A percentile compares a stretch with the other conserved stretches of the same genome.
These are phyloP conservation scores for Xylaria intraflava DNA, from an alignment of 495 filamentous ascomycete genomes.

Conservation along the genomic window DNA sequence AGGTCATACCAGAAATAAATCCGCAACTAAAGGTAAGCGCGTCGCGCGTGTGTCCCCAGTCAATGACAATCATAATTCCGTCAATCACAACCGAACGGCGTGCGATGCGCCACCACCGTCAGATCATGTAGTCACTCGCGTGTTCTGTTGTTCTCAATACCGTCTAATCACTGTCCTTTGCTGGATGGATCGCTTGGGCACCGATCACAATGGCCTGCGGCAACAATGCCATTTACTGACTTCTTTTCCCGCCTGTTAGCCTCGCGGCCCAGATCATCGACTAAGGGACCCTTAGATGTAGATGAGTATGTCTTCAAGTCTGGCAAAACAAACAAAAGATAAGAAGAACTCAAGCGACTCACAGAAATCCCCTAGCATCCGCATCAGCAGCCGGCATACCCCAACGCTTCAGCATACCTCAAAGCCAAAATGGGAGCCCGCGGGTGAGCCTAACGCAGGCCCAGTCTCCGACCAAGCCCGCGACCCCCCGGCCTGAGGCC, in stretches of 20 bases:
- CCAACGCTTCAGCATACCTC: conserved; percentile 14
- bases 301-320: conserved; percentile 40
- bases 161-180: background rate
- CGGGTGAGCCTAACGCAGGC: conserved; percentile 11
- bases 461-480: conserved; percentile 9
- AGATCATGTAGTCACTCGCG: too few relatives aligned
- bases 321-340: background rate
- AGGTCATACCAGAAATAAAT: conserved; percentile 35
- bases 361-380: conserved; percentile 22
- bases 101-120: too few relatives aligned
- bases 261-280: conserved; percentile 44
- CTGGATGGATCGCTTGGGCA: background rate
- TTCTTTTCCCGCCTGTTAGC: conserved; percentile 27
- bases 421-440: conserved; percentile 18
- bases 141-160: too few relatives aligned
- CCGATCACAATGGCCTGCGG: background rate
- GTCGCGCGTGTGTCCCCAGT: background rate
- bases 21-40: conserved; percentile 34
- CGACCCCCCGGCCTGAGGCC: conserved; percentile 16
- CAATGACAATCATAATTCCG: too few relatives aligned
- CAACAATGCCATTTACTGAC: conserved; percentile 21
- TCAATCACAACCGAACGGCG: background rate
- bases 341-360: background rate
- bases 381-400: conserved; percentile 22
- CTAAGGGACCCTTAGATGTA: conserved; percentile 51